These are phyloP conservation scores for Globisporangium parvum DNA, from an alignment of 352 stramenopile genomes.

Conservation along the genomic window DNA sequence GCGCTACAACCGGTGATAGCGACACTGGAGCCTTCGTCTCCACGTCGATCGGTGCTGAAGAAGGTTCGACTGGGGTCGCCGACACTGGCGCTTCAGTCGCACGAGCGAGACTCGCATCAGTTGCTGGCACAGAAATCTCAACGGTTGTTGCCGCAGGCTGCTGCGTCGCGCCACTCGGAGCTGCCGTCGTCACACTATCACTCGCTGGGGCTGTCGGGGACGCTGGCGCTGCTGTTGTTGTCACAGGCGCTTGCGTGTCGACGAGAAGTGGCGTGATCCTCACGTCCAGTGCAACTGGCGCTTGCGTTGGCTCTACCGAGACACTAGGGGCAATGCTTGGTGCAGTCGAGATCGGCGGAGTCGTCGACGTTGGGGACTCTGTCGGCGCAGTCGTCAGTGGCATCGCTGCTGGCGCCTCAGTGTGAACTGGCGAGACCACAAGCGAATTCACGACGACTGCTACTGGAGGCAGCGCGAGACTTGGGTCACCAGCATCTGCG, in stretches of 20 bases:
- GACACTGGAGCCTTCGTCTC: not conserved
- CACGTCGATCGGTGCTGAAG: too few species aligned
- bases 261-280: not conserved
- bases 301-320: not conserved
- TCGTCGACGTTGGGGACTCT: too few species aligned
- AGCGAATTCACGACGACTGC: too few species aligned
- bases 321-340: not conserved
- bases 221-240: not conserved
- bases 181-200: not conserved
- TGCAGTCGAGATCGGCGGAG: not conserved
- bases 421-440: too few species aligned
- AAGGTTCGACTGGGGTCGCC: too few species aligned
- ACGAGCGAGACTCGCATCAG: not conserved
- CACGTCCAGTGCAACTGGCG: not conserved
- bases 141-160: not conserved
- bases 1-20: not conserved
- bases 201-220: not conserved
- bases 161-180: not conserved
- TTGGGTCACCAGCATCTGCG: too few species aligned
- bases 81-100: not conserved
- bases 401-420: too few species aligned
- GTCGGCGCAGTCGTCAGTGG: too few species aligned
- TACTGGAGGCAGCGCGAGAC: too few species aligned
- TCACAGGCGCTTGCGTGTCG: not conserved
- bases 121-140: not conserved